Conservation (phyloP, 106 monocot species). For the Dendrobium catenatum region DNA sequence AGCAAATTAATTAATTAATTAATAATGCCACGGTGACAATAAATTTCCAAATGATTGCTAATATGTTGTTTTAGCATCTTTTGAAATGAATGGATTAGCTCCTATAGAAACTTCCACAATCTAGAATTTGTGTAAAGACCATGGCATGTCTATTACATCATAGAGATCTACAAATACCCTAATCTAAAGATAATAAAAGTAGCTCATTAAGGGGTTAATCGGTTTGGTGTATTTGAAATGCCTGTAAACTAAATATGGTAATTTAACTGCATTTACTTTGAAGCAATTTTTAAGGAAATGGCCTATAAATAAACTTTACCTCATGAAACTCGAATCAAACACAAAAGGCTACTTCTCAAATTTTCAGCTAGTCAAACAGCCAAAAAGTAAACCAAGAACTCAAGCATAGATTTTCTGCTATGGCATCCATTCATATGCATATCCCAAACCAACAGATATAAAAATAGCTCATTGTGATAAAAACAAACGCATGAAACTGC, state of each 20-base stretch:
- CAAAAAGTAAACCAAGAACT: background rate
- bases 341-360: background rate
- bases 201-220: background rate
- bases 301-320: background rate
- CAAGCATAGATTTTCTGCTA: background rate
- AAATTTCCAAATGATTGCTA: background rate
- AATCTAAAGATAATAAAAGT: constrained; percentile 1
- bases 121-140: background rate
- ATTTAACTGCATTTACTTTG: background rate
- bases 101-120: background rate
- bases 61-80: background rate
- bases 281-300: background rate
- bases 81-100: background rate
- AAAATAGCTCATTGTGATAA: background rate
- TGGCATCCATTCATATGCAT: background rate
- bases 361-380: background rate
- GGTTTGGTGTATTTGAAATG: background rate
- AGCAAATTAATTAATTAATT: background rate
- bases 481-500: background rate
- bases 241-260: background rate
- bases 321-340: background rate
- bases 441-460: background rate
- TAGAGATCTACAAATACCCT: background rate
- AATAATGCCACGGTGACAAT: background rate
- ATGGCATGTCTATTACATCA: background rate